phyloP scores from a whole-genome alignment of 371 early-diverging fungal species.

The Lichtheimia corymbifera region DNA sequence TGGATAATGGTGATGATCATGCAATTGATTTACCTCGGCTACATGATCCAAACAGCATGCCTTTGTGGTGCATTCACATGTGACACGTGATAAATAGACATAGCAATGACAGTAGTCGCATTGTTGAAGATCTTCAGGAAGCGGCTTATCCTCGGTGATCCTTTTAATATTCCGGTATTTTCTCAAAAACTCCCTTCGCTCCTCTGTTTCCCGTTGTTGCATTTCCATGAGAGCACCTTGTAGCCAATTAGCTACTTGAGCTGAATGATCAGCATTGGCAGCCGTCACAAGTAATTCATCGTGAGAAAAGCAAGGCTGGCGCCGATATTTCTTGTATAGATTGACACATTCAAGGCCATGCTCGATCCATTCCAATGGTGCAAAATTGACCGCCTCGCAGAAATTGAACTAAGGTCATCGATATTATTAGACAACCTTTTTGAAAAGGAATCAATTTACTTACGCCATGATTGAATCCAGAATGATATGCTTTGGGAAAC shows the following conservation, averaged over 20 bases:
- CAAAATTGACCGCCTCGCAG: conserved; percentile 97
- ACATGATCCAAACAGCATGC: conserved; percentile 65
- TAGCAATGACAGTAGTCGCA: conserved; percentile 74
- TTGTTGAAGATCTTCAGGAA: conserved; percentile 63
- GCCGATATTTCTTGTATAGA: conserved; percentile 76
- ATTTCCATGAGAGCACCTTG: conserved; percentile 60
- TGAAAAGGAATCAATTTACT: conserved; percentile 11
- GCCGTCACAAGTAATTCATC: conserved; percentile 82
- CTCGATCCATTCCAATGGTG: conserved; percentile 89
- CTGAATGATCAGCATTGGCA: conserved; percentile 40
- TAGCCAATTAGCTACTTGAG: conserved; percentile 53
- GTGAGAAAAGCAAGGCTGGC: conserved; percentile 91
- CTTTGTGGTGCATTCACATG: conserved; percentile 63
- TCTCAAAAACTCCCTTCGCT: conserved; percentile 46
- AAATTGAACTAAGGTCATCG: conserved; percentile 73
- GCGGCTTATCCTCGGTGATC: conserved; percentile 24
- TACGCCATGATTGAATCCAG: conserved; percentile 96
- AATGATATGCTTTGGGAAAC: conserved; percentile 93
- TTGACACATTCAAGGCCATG: conserved; percentile 76
- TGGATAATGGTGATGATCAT: background rate
- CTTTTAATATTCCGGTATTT: conserved; percentile 33
- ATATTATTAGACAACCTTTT: background rate
- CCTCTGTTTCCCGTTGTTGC: conserved; percentile 57
- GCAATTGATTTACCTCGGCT: conserved; percentile 42
- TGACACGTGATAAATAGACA: conserved; percentile 67